phyloP scores from a whole-genome alignment of 73 alveolate species.

The Stentor coeruleus region DNA sequence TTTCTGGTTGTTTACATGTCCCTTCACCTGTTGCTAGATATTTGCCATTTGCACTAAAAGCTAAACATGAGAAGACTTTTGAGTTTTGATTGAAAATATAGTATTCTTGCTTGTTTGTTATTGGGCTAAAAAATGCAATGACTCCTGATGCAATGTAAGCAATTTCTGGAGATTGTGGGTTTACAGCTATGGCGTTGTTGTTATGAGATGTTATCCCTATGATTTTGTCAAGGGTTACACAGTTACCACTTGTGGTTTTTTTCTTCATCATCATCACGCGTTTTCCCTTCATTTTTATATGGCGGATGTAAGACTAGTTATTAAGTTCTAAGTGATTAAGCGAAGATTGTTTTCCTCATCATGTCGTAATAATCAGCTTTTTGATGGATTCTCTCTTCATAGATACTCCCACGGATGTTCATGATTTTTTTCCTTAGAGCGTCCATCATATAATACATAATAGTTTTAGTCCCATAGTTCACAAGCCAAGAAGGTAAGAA shows the following conservation, averaged over 20 bases:
- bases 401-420: neutral
- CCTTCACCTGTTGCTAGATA: conserved; percentile 55
- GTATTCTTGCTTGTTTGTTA: conserved; percentile 46
- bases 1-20: conserved; percentile 74
- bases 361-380: neutral
- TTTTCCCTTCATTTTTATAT: neutral
- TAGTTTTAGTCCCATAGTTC: conserved; percentile 7
- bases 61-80: conserved; percentile 64
- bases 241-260: neutral
- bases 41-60: neutral
- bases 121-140: conserved; percentile 36
- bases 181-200: conserved; percentile 45
- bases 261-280: neutral
- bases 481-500: neutral
- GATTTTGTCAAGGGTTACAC: conserved; percentile 43
- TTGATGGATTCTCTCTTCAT: neutral
- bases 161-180: conserved; percentile 49
- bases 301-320: too few relatives aligned
- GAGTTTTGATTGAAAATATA: conserved; percentile 44
- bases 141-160: conserved; percentile 52
- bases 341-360: neutral
- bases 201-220: conserved; percentile 37
- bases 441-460: conserved; percentile 13
- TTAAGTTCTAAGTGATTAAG: too few relatives aligned
- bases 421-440: neutral